These are phyloP conservation scores for Entoloma clypeatum DNA, from an alignment of 1,284 basidiomycete species.

Conservation along the genomic window DNA sequence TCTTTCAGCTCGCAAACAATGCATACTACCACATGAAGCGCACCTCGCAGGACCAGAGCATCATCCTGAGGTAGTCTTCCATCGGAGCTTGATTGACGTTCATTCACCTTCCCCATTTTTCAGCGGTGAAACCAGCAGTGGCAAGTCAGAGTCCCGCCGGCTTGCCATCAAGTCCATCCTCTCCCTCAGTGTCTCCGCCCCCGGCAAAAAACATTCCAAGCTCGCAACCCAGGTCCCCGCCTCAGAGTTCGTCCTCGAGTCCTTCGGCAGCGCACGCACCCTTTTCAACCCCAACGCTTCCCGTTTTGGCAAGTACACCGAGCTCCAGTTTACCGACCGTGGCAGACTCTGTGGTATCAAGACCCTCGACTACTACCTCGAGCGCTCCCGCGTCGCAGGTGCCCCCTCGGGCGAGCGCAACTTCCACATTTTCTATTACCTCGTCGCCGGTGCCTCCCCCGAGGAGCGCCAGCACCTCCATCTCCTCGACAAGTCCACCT, in stretches of 20 bases:
- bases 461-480: conserved; percentile 89
- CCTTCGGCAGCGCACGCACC: conserved; percentile 88
- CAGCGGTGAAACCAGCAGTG: conserved; percentile 90
- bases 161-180: conserved; percentile 89
- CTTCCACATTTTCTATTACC: conserved; percentile 97
- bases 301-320: conserved; percentile 90
- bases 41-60: conserved; percentile 89
- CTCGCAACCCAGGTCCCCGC: conserved; percentile 84
- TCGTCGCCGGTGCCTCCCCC: conserved; percentile 82
- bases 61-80: conserved; percentile 72
- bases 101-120: conserved; percentile 9
- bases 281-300: conserved; percentile 90
- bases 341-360: conserved; percentile 89
- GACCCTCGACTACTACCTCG: conserved; percentile 96
- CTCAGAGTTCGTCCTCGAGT: conserved; percentile 92
- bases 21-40: conserved; percentile 96
- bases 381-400: conserved; percentile 80
- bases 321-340: conserved; percentile 89
- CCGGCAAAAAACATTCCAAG: conserved; percentile 93
- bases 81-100: neutral
- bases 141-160: conserved; percentile 88
- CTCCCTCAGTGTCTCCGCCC: conserved; percentile 82
- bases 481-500: conserved; percentile 73
- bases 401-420: conserved; percentile 87
- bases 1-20: conserved; percentile 87